Evolutionary conservation across 1,284 basidiomycete species (phyloP).

Genomic region (Spongiforma sp.): DNA sequence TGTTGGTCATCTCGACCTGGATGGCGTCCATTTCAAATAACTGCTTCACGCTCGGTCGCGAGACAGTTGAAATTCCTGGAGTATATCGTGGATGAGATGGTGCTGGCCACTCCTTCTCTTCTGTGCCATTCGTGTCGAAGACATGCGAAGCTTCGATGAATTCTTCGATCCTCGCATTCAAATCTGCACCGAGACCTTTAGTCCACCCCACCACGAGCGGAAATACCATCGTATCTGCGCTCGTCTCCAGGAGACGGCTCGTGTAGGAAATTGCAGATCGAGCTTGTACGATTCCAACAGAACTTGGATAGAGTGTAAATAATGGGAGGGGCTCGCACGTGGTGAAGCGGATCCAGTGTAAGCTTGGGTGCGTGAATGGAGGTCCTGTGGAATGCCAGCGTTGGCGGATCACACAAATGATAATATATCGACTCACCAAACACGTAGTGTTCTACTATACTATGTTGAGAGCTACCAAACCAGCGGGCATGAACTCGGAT

Average conservation of each 20-base stretch:
- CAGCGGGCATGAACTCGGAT: conserved; percentile 91
- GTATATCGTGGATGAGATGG: conserved; percentile 37
- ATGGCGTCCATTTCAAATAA: conserved; percentile 28
- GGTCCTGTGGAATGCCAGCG: conserved; percentile 60
- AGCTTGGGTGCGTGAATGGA: conserved; percentile 79
- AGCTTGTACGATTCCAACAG: conserved; percentile 75
- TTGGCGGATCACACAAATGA: conserved; percentile 3
- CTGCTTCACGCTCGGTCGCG: conserved; percentile 1
- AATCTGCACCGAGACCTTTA: conserved; percentile 90
- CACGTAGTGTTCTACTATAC: conserved; percentile 64
- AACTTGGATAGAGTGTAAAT: conserved; percentile 72
- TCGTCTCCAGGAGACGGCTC: conserved; percentile 34
- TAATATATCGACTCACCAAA: conserved; percentile 60
- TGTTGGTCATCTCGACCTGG: conserved; percentile 26
- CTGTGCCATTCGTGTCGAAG: conserved; percentile 26
- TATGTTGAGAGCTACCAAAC: conserved; percentile 83
- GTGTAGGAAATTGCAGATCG: conserved; percentile 64
- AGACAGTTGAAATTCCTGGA: conserved; percentile 1
- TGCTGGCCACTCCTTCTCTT: conserved; percentile 29
- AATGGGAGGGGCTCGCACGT: conserved; percentile 79
- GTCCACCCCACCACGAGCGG: conserved; percentile 96
- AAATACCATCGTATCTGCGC: conserved; percentile 59
- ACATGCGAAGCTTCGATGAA: conserved; percentile 61
- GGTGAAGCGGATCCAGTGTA: conserved; percentile 84
- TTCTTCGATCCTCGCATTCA: conserved; percentile 74